Conservation (phyloP, 225 moss, liverwort and hornwort species). For the Polytrichum formosum region DNA sequence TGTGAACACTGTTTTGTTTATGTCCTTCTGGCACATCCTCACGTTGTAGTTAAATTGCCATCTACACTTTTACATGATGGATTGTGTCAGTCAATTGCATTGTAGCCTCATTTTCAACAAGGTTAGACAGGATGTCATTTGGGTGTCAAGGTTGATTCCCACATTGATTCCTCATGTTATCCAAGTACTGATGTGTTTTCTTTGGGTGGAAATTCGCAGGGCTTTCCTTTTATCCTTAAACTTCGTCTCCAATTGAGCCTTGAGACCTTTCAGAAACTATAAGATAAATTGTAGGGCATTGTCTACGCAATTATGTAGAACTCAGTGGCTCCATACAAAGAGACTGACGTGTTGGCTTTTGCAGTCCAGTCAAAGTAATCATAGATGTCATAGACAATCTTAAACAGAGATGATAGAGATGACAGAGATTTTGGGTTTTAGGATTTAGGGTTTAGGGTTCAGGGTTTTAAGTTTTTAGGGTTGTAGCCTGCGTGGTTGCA, state of each 20-base stretch:
- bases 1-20: neutral
- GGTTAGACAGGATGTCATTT: neutral
- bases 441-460: too few relatives aligned
- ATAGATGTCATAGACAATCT: too few relatives aligned
- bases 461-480: too few relatives aligned
- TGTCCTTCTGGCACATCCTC: neutral
- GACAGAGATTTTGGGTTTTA: too few relatives aligned
- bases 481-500: too few relatives aligned
- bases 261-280: neutral
- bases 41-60: neutral
- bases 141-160: constrained; percentile 1
- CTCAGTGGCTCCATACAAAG: too few relatives aligned
- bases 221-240: constrained; percentile 2
- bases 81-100: neutral
- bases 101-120: neutral
- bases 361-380: too few relatives aligned
- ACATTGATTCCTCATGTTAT: neutral
- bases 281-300: too few relatives aligned
- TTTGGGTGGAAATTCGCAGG: constrained; percentile 20
- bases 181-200: constrained; percentile 5
- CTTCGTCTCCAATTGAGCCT: constrained; percentile 6
- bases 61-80: neutral
- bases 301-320: too few relatives aligned
- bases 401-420: too few relatives aligned
- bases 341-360: too few relatives aligned